A percentile compares a stretch with the other conserved stretches of the same genome.
phyloP scores from a whole-genome alignment of 345 rosid species.

The Aurinia saxatilis region DNA sequence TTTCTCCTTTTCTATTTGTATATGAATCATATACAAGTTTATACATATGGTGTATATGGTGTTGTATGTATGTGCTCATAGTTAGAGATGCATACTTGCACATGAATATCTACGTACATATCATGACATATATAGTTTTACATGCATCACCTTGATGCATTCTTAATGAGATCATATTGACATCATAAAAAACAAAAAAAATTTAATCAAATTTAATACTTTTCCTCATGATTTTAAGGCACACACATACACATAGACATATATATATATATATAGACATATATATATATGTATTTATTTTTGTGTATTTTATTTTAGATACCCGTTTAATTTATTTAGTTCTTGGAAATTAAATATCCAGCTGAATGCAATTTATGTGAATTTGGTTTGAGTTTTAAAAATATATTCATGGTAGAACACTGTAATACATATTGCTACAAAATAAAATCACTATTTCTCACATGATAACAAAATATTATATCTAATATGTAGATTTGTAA shows the following conservation, averaged over 20 bases:
- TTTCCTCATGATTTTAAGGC: background rate
- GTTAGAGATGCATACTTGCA: background rate
- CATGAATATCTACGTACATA: background rate
- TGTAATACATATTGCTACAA: background rate
- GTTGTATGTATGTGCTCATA: background rate
- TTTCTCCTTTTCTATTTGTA: background rate
- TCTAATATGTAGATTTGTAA: background rate
- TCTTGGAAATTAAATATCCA: background rate
- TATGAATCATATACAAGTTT: background rate
- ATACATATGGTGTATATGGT: background rate
- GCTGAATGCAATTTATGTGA: background rate
- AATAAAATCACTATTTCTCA: background rate
- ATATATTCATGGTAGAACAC: background rate
- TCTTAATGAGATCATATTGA: background rate
- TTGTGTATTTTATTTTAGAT: background rate
- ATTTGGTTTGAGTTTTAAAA: background rate
- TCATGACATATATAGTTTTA: background rate
- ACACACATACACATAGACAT: background rate
- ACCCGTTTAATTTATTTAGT: background rate
- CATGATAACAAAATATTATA: background rate
- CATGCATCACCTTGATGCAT: background rate
- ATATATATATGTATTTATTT: too few species aligned
- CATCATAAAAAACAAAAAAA: too few species aligned
- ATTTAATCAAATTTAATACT: too few species aligned
- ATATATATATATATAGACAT: background rate